These are phyloP conservation scores for Pterula multifida DNA, from an alignment of 1,284 basidiomycete species.

Conservation along the genomic window DNA sequence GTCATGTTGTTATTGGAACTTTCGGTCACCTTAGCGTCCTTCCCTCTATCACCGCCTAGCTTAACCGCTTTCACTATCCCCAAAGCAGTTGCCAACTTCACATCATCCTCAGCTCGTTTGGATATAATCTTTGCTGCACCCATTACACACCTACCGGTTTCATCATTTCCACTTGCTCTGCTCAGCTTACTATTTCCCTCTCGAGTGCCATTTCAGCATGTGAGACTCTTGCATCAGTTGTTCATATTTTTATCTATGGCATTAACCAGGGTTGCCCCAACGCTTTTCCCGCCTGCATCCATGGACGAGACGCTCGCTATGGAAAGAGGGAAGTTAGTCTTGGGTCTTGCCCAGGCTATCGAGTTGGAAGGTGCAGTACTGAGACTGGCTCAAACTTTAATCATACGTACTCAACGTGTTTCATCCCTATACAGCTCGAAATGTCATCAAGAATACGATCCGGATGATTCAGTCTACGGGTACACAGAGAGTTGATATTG, in stretches of 20 bases:
- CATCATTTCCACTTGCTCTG: constrained; percentile 18
- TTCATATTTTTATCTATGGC: constrained; percentile 66
- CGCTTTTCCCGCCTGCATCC: constrained; percentile 34
- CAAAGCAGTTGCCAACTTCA: constrained; percentile 10
- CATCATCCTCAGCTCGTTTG: background rate
- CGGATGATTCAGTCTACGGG: background rate
- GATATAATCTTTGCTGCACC: constrained; percentile 1
- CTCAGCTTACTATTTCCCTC: constrained; percentile 47
- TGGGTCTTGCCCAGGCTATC: background rate
- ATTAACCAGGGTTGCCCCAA: constrained; percentile 52
- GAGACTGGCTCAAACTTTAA: too few relatives aligned
- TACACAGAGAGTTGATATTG: background rate
- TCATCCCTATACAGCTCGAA: constrained; percentile 10
- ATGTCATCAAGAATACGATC: background rate
- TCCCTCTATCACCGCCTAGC: constrained; percentile 22
- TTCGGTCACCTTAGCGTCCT: constrained; percentile 46
- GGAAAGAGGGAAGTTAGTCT: background rate
- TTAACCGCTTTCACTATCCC: constrained; percentile 17
- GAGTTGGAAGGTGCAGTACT: background rate
- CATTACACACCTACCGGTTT: constrained; percentile 13
- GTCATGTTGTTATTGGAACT: constrained; percentile 51
- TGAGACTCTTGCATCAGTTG: constrained; percentile 64
- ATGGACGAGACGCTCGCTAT: background rate
- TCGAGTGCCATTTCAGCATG: constrained; percentile 60
- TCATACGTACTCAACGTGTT: constrained; percentile 11